Base-by-base conservation (phyloP, 2,329 filamentous ascomycete genomes). In the Plenodomus lindquistii region DNA sequence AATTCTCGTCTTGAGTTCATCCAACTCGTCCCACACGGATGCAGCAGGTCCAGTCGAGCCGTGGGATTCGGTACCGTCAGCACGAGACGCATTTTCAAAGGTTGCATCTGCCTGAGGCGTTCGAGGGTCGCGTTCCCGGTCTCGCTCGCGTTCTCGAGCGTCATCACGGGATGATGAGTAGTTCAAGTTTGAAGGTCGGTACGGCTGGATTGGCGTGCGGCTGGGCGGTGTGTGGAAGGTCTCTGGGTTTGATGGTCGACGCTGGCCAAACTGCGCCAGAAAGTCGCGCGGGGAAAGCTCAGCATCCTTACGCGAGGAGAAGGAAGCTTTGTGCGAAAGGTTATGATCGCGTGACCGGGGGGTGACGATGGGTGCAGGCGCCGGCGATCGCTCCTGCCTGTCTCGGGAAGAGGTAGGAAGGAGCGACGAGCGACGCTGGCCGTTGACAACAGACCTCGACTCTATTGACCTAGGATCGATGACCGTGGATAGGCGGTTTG, bases 11-110 rank as follows among this genome's bases (percentile, higher is more conserved):
- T 97, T 97, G 39, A 99, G 77, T 57, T 97, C 94, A 62, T 97
- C 94, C 21, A 99, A 76, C 72, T 99, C 94, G 68, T 97, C 94
- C 94, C 94, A 99, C 2, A 99, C 90, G 0, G 91, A 97, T 2
- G 91, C 95, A 11, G 92, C 90, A 1, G 90, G 91, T 1, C 87
- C 91, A 0, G 90, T 94, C 0, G 94, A 97, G 22, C 87, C 81
- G 27, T 88, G 93, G 0, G 94, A 97, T 62, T 94, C 91, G 0
- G 91, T 92, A 19, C 64, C 69, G 19, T 71, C 69, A 9, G 63
- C 60, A 13, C 63, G 64, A 16, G 69, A 70, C 3, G 55, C 55
- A 9, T 55, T 52, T 40, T 70, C 66, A n/a, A 56, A 60, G 13
- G 56, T 57, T 2, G 57, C 48, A 13, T 69, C 70, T 21, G 57